Evolutionary conservation across 257 asterid genomes (phyloP).

Genomic region (Orobanche coerulescens): DNA sequence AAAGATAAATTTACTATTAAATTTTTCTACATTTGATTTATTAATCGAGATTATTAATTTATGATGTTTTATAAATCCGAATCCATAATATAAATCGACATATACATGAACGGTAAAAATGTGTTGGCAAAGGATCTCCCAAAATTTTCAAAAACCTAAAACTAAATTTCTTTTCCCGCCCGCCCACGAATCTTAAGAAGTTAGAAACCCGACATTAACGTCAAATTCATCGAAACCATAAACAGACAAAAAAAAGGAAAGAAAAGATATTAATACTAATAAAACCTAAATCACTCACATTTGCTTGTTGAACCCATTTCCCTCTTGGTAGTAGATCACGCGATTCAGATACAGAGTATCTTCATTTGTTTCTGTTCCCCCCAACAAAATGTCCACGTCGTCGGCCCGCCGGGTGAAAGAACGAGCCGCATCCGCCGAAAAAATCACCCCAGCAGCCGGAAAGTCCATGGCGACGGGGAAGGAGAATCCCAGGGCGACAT

Average conservation of each 20-base stretch:
- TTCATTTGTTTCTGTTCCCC: neutral
- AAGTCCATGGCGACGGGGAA: constrained; percentile 44
- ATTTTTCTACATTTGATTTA: no score
- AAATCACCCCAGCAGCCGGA: constrained; percentile 34
- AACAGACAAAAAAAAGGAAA: neutral
- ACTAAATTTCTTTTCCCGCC: constrained; percentile 22
- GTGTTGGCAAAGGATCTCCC: neutral
- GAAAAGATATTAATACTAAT: neutral
- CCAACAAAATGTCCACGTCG: constrained; percentile 33
- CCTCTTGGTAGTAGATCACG: neutral
- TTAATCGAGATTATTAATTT: no score
- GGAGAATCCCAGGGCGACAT: constrained; percentile 52
- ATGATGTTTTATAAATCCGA: no score
- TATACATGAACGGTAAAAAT: no score
- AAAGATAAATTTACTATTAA: no score
- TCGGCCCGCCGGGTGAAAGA: constrained; percentile 47
- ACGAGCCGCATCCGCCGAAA: constrained; percentile 31
- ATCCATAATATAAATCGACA: no score
- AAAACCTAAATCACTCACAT: neutral
- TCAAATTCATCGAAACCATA: neutral
- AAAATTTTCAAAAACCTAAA: constrained; percentile 11
- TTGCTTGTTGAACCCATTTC: neutral
- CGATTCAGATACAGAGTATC: neutral
- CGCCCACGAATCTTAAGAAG: neutral
- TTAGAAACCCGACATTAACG: neutral